Conservation (phyloP, 2,329 filamentous ascomycete species). For the Diplodia intermedia region DNA sequence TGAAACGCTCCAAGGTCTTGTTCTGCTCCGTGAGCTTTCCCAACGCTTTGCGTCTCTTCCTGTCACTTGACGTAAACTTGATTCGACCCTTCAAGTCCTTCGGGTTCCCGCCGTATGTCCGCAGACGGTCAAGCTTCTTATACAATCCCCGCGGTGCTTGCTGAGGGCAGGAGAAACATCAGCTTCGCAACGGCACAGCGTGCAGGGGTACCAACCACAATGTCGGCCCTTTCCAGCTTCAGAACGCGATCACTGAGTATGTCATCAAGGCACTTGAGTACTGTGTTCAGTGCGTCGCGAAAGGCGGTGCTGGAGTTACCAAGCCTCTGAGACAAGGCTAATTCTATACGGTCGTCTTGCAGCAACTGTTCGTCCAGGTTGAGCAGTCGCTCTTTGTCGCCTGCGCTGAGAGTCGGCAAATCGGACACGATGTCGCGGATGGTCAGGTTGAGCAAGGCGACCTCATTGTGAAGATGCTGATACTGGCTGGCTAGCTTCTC, state of each 20-base stretch:
- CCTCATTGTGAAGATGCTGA: background rate
- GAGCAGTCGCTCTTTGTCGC: background rate
- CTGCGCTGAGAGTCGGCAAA: background rate
- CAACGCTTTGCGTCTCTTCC: background rate
- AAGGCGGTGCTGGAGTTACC: background rate
- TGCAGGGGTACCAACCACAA: background rate
- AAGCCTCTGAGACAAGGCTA: background rate
- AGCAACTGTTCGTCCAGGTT: background rate
- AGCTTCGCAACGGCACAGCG: background rate
- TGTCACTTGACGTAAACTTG: background rate
- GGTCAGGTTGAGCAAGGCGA: background rate
- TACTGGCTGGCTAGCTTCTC: conserved; percentile 2
- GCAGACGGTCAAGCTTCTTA: background rate
- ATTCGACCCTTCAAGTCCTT: background rate
- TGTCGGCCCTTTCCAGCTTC: background rate
- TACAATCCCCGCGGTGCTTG: background rate
- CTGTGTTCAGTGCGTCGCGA: background rate
- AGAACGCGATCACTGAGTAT: conserved; percentile 1
- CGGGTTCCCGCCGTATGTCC: background rate
- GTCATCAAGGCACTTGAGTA: background rate
- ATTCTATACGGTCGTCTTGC: background rate
- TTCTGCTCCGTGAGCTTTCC: background rate
- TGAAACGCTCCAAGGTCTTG: conserved; percentile 5
- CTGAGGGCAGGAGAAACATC: background rate
- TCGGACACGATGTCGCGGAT: background rate